Base-by-base conservation (phyloP, 352 stramenopile species). In the Phytophthora meadii region DNA sequence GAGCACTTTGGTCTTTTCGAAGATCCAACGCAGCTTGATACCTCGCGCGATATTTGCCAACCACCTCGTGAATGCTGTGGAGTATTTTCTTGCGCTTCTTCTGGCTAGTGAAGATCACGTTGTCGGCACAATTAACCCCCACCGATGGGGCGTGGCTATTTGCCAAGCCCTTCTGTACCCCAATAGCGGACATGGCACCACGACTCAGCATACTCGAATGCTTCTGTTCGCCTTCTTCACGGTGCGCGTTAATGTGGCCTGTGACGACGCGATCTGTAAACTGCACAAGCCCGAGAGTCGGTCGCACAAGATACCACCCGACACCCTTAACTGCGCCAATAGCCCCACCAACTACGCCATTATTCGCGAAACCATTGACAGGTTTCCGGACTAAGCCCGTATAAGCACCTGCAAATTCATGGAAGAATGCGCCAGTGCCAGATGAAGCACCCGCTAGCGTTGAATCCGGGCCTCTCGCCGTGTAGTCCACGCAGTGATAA, bases 401-500 rank as follows among this genome's bases (percentile, higher is more conserved):
- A 15, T 81, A 62, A 6, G 53, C 74, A 8, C 60, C 56, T n/a
- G 56, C 72, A 30, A 87, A 19, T 27, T 79, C 76, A 37, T 87
- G 45, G 17, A 57, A 42, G 22, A 63, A 49, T 11, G 52, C 40
- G 1, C 52, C 52, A 46, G 34, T 47, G 1, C 51, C 59, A 51
- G 47, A 34, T 3, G 42, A 66, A 9, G 54, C 59, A 24, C 59
- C 59, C 27, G 41, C 53, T 11, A 70, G 39, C 8, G 46, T 56
- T 2, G 68, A 83, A 27, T 78, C 48, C 0, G 81, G 79, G 7
- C 79, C 79, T 41, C 74, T 66, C 19, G 74, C 61, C 6, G 61
- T 64, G 58, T 88, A 90, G 24, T 86, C 75, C 0, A 88, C 81
- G 25, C 46, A 68, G 15, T 81, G 61, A 42, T 87, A 87, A 5